Evolutionary conservation across 169 alveolate species (phyloP).

Genomic region (Eimeria mitis): DNA sequence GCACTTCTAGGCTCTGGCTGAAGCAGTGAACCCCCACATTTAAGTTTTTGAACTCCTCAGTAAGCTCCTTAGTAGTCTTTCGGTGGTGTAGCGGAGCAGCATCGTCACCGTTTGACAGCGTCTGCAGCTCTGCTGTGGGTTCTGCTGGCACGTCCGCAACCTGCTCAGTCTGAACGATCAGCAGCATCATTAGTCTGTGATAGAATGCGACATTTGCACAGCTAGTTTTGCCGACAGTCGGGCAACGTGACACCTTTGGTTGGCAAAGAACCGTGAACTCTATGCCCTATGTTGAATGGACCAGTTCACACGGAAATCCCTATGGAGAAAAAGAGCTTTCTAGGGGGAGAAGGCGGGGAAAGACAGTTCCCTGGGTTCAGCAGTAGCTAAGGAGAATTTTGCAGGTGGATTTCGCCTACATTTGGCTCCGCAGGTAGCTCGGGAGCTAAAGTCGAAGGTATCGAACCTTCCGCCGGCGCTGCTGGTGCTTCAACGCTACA

Average conservation of each 20-base stretch:
- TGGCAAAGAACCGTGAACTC: neutral
- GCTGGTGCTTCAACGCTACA: neutral
- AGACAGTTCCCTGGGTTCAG: neutral
- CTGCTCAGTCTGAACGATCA: neutral
- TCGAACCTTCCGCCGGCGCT: neutral
- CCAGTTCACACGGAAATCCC: neutral
- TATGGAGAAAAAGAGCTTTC: neutral
- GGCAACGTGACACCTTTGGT: neutral
- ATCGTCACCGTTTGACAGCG: constrained; percentile 18
- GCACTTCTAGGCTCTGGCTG: neutral
- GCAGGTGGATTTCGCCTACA: neutral
- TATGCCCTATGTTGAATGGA: neutral
- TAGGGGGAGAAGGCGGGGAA: neutral
- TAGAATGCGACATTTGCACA: neutral
- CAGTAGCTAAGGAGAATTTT: neutral
- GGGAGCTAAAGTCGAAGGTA: neutral
- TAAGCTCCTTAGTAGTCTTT: constrained; percentile 55
- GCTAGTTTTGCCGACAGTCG: neutral
- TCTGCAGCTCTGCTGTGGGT: neutral
- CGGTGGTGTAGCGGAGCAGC: constrained; percentile 14
- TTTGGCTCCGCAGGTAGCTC: neutral
- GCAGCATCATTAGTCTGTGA: neutral
- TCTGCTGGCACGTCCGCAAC: neutral
- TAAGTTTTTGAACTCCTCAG: constrained; percentile 61
- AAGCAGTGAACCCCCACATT: constrained; percentile 13